Conservation (phyloP, 1,284 basidiomycete genomes). For the Afroboletus lepidellus region DNA sequence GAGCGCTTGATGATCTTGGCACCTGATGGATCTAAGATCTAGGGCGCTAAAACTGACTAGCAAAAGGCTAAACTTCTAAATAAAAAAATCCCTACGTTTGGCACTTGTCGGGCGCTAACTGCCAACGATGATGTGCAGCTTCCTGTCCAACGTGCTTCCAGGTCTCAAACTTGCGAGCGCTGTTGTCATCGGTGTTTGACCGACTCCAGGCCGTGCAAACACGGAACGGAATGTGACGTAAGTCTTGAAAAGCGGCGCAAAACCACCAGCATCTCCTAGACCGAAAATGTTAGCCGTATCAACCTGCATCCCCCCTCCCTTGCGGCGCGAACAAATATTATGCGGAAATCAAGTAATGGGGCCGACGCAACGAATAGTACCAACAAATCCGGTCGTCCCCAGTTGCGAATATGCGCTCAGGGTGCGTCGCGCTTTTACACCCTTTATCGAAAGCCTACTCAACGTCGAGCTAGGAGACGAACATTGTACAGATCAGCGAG, state of each 20-base stretch:
- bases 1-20: background rate
- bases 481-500: constrained; percentile 56
- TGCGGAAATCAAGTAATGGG: background rate
- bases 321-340: background rate
- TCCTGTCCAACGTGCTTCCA: background rate
- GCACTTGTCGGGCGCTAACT: background rate
- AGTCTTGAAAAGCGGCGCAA: background rate
- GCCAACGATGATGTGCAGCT: too few species aligned
- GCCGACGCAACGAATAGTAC: background rate
- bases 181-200: background rate
- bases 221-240: constrained; percentile 15
- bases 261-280: background rate
- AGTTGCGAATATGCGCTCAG: constrained; percentile 51
- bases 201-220: background rate
- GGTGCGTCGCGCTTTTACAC: constrained; percentile 32
- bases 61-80: constrained; percentile 25
- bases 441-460: background rate
- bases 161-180: background rate
- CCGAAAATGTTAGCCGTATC: constrained; percentile 21
- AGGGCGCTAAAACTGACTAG: background rate
- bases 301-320: background rate
- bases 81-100: constrained; percentile 5
- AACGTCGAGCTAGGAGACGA: constrained; percentile 44
- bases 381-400: constrained; percentile 45
- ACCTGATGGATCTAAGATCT: constrained; percentile 20